Base-by-base conservation (phyloP, 2,329 filamentous ascomycete genomes). In the Pseudogymnoascus sp. region DNA sequence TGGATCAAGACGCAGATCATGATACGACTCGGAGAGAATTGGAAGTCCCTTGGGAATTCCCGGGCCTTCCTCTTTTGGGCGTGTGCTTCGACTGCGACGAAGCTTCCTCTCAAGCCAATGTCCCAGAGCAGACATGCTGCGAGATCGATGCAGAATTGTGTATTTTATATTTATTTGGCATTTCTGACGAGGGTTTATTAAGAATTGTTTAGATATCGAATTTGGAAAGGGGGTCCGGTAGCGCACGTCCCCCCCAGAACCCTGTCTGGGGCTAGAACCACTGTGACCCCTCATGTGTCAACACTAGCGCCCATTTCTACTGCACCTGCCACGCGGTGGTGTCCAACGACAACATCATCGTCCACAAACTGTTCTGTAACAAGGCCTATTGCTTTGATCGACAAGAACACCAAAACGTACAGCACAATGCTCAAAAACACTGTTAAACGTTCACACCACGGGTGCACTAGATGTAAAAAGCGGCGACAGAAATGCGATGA, bases 401-500 rank as follows among this genome's bases (percentile, higher is more conserved):
- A 15, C 9, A 17, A 5, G 13, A 26, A 17, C 29, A 54, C 47
- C 17, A 17, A 11, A 54, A 33, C 29, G 15, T 54, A 17, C 29
- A 11, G n/a, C 29, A 33, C 26, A 17, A 54, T 54, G 47, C 47
- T 33, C 33, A 40, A 59, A n/a, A 41, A 41, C 15, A 44, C 24
- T 11, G 26, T 40, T 13, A 35, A 36, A 26, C 73, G 74, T 64
- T 77, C 75, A 9, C 74, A 75, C 59, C 72, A 70, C 59, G 75
- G 75, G n/a, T 77, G 75, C 68, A 73, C 72, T 64, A 71, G 75
- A 67, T 76, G 75, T 73, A 76, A 75, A 68, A 69, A 72, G 58
- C 74, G 75, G 37, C 73, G 75, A 60, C 74, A 77, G 64, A 77
- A 77, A 73, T 77, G 76, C 68, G 75, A 77, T 64, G 76, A 77